Evolutionary conservation across 2,329 filamentous ascomycete genomes (phyloP).

Genomic region (Colletotrichum tofieldiae): DNA sequence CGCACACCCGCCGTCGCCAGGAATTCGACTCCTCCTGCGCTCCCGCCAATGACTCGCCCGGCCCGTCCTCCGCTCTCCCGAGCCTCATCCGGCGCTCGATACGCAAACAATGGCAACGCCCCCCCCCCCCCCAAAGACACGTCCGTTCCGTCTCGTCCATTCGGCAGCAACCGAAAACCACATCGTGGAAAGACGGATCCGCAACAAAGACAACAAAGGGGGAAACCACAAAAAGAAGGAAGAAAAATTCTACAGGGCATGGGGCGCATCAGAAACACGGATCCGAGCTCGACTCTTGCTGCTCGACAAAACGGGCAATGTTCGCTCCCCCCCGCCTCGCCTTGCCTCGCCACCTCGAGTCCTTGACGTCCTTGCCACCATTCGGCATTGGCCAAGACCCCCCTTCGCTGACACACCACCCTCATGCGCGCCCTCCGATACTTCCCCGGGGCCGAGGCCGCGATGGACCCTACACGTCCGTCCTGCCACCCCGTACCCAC

Average conservation of each 20-base stretch:
- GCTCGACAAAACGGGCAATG: background rate
- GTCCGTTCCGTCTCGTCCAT: slow-evolving; percentile 5
- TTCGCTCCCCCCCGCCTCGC: slow-evolving; percentile 8
- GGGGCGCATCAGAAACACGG: slow-evolving; percentile 14
- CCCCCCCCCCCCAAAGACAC: background rate
- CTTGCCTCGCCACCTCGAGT: slow-evolving; percentile 22
- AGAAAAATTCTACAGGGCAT: slow-evolving; percentile 12
- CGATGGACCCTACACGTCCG: slow-evolving; percentile 24
- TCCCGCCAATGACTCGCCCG: slow-evolving; percentile 33
- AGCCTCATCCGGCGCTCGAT: slow-evolving; percentile 21
- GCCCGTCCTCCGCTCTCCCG: slow-evolving; percentile 30
- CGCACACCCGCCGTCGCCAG: background rate
- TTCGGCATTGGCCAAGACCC: slow-evolving; percentile 26
- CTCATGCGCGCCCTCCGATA: slow-evolving; percentile 32
- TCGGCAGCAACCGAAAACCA: background rate
- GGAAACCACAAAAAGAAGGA: background rate
- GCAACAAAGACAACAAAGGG: background rate
- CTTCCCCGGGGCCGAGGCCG: slow-evolving; percentile 34
- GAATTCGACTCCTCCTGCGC: background rate
- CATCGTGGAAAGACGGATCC: background rate
- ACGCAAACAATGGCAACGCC: slow-evolving; percentile 22
- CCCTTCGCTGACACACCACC: background rate
- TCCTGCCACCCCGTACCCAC: background rate
- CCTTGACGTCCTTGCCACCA: slow-evolving; percentile 13
- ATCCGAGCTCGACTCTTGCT: slow-evolving; percentile 18